These are phyloP conservation scores for Podospora pseudoanserina DNA, from an alignment of 495 filamentous ascomycete species.

Conservation along the genomic window DNA sequence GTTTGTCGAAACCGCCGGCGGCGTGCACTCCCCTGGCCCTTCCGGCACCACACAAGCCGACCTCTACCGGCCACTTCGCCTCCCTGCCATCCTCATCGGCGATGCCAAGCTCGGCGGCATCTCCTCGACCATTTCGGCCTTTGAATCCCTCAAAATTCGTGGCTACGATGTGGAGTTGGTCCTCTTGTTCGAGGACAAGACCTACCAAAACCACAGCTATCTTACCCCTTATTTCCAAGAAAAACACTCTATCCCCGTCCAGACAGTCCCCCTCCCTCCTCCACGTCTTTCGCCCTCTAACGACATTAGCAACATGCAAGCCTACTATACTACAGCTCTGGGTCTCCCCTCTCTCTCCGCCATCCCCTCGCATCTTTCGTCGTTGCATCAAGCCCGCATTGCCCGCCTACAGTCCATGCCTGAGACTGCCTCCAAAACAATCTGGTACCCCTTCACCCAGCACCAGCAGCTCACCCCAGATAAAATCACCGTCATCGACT, in stretches of 20 bases:
- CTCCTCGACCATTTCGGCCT: conserved; percentile 68
- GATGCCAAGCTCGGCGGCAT: conserved; percentile 72
- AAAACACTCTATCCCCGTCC: conserved; percentile 52
- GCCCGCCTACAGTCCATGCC: conserved; percentile 57
- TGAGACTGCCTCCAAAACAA: conserved; percentile 50
- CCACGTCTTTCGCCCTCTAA: conserved; percentile 21
- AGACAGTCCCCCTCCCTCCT: conserved; percentile 54
- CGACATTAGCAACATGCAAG: conserved; percentile 53
- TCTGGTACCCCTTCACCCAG: conserved; percentile 84
- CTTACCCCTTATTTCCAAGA: conserved; percentile 57
- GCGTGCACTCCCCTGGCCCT: conserved; percentile 68
- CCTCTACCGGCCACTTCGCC: conserved; percentile 63
- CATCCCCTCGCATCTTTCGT: not conserved
- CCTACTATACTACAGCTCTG: conserved; percentile 50
- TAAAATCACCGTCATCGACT: conserved; percentile 68
- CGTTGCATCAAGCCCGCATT: conserved; percentile 38
- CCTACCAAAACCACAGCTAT: conserved; percentile 64
- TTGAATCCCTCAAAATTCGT: conserved; percentile 65
- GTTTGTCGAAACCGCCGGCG: conserved; percentile 73
- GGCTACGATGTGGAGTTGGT: conserved; percentile 71
- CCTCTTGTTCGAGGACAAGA: conserved; percentile 56
- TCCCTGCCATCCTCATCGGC: conserved; percentile 68
- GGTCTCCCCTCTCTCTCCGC: not conserved
- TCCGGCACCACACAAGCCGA: conserved; percentile 73
- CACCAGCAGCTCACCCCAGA: conserved; percentile 57